Conservation (phyloP, 2,329 filamentous ascomycete genomes). For the Aspergillus ochraceus region DNA sequence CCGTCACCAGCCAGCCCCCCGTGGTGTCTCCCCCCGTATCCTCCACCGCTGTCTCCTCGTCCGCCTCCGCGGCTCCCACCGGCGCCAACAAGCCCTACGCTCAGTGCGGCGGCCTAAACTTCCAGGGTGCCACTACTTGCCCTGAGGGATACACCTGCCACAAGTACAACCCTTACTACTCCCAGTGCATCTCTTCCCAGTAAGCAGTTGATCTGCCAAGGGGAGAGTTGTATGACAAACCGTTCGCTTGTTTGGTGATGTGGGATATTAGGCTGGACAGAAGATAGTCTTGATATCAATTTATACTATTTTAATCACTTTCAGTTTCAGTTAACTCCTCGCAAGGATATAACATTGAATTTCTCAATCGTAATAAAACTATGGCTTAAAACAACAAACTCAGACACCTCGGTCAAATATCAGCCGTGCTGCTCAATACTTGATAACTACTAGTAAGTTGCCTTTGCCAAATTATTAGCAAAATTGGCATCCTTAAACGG, state of each 20-base stretch:
- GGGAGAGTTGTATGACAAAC: not conserved
- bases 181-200: slow-evolving; percentile 39
- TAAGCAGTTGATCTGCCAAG: not conserved
- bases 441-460: slow-evolving; percentile 29
- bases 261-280: not conserved
- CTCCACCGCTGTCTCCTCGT: slow-evolving; percentile 1
- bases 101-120: slow-evolving; percentile 49
- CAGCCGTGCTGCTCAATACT: no score
- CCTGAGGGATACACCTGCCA: slow-evolving; percentile 41
- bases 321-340: no score
- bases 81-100: slow-evolving; percentile 27
- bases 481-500: slow-evolving; percentile 52
- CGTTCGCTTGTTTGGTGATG: not conserved
- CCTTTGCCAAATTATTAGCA: slow-evolving; percentile 43
- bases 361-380: no score
- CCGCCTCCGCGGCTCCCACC: not conserved
- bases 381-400: no score
- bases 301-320: not conserved
- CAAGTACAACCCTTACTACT: slow-evolving; percentile 47
- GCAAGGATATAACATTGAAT: no score
- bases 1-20: not conserved
- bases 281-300: not conserved
- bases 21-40: slow-evolving; percentile 7
- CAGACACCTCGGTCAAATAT: no score
- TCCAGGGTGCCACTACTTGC: slow-evolving; percentile 42